Percentiles rank a stretch among this genome's conserved stretches.
These are phyloP conservation scores for Phytophthora pistaciae DNA, from an alignment of 352 stramenopile species.

Conservation along the genomic window DNA sequence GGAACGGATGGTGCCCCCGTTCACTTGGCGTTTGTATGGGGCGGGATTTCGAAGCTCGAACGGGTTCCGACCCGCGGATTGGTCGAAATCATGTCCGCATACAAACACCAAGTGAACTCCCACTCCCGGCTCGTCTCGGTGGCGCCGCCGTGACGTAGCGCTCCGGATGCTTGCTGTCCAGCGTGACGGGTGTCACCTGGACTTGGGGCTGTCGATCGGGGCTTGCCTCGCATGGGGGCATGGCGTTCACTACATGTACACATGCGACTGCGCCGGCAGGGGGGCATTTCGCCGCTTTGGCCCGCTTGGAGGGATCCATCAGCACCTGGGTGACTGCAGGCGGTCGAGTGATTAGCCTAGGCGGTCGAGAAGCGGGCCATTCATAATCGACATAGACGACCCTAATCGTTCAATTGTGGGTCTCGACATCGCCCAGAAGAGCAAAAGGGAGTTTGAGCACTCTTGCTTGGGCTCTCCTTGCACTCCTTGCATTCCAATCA, in stretches of 20 bases:
- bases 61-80: constrained; percentile 2
- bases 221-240: not conserved
- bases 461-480: not conserved
- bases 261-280: not conserved
- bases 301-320: not conserved
- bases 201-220: not conserved
- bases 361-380: not conserved
- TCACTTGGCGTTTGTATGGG: constrained; percentile 25
- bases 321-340: not conserved
- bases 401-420: constrained; percentile 22
- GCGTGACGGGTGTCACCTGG: constrained; percentile 2
- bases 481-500: no score
- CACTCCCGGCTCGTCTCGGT: constrained; percentile 29
- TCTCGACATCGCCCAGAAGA: not conserved
- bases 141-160: not conserved
- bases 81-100: constrained; percentile 20
- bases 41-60: constrained; percentile 16
- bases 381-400: constrained; percentile 30
- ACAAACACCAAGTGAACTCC: constrained; percentile 5
- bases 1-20: not conserved
- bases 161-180: constrained; percentile 22
- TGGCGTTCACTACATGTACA: not conserved
- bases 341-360: constrained; percentile 13
- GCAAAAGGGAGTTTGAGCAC: not conserved
- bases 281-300: not conserved